phyloP scores from a whole-genome alignment of 352 stramenopile genomes.

The Phytophthora capsici region DNA sequence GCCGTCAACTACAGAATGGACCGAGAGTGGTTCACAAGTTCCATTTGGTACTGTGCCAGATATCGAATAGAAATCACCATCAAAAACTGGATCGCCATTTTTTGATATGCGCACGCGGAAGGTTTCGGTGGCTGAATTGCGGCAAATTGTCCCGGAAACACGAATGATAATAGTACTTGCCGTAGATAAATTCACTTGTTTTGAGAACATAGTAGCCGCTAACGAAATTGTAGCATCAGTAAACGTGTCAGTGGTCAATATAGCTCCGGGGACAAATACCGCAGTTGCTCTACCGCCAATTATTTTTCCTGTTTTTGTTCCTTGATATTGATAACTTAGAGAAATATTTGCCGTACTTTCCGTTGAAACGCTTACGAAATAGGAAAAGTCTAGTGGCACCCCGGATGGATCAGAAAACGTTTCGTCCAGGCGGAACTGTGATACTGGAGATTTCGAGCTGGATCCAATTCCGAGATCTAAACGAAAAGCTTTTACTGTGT shows the following conservation, averaged over 20 bases:
- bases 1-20: constrained; percentile 54
- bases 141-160: constrained; percentile 48
- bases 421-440: constrained; percentile 48
- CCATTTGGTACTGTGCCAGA: constrained; percentile 28
- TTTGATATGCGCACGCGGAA: constrained; percentile 43
- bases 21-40: constrained; percentile 48
- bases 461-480: constrained; percentile 52
- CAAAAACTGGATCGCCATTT: constrained; percentile 37
- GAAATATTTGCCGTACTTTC: constrained; percentile 27
- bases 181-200: constrained; percentile 28
- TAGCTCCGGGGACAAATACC: constrained; percentile 44
- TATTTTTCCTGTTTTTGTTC: constrained; percentile 51
- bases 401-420: constrained; percentile 55
- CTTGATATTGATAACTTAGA: constrained; percentile 48
- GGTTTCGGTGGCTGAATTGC: constrained; percentile 49
- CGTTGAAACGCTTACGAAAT: constrained; percentile 35
- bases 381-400: constrained; percentile 52
- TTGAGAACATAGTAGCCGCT: constrained; percentile 35
- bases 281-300: constrained; percentile 45
- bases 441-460: constrained; percentile 4
- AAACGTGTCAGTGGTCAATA: constrained; percentile 31
- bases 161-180: constrained; percentile 56
- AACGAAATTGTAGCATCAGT: constrained; percentile 22
- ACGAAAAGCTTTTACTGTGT: constrained; percentile 48
- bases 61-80: constrained; percentile 49